Evolutionary conservation across 164 flowering plant genomes (phyloP).

Genomic region (Magnolia changhungtana): DNA sequence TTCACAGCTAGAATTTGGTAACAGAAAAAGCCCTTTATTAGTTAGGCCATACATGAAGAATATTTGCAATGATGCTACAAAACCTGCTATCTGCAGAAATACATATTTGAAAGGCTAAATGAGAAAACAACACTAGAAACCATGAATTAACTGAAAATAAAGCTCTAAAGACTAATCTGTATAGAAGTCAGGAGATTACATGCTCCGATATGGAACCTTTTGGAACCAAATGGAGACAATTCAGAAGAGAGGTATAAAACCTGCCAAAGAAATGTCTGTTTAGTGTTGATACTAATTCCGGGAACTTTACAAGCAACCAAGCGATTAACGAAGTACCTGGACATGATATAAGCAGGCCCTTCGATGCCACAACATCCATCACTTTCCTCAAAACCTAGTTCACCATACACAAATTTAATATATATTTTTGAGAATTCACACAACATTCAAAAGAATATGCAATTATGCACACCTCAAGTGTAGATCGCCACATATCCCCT

Average conservation of each 20-base stretch:
- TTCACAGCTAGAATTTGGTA: slow-evolving; percentile 17
- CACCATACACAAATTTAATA: slow-evolving; percentile 3
- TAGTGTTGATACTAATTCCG: too few relatives aligned
- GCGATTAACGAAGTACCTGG: slow-evolving; percentile 19
- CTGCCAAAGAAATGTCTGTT: too few relatives aligned
- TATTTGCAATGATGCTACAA: slow-evolving; percentile 60
- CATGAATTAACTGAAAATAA: background rate
- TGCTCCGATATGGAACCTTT: slow-evolving; percentile 71
- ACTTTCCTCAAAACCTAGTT: slow-evolving; percentile 65
- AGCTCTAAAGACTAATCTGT: background rate
- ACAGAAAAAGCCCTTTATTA: slow-evolving; percentile 24
- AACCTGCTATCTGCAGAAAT: slow-evolving; percentile 63
- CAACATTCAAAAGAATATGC: background rate
- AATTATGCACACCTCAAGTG: too few relatives aligned
- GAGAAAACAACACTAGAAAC: background rate
- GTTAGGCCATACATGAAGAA: slow-evolving; percentile 67
- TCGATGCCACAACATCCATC: slow-evolving; percentile 65
- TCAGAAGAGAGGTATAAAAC: background rate
- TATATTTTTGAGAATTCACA: background rate
- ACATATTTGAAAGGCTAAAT: slow-evolving; percentile 5
- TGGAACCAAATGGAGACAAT: slow-evolving; percentile 77
- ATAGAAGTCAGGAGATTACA: slow-evolving; percentile 39
- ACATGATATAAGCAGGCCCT: slow-evolving; percentile 45
- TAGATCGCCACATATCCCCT: too few relatives aligned
- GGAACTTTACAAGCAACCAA: too few relatives aligned